Evolutionary conservation across 345 rosid species (phyloP).

Genomic region (Populus pruinosa): DNA sequence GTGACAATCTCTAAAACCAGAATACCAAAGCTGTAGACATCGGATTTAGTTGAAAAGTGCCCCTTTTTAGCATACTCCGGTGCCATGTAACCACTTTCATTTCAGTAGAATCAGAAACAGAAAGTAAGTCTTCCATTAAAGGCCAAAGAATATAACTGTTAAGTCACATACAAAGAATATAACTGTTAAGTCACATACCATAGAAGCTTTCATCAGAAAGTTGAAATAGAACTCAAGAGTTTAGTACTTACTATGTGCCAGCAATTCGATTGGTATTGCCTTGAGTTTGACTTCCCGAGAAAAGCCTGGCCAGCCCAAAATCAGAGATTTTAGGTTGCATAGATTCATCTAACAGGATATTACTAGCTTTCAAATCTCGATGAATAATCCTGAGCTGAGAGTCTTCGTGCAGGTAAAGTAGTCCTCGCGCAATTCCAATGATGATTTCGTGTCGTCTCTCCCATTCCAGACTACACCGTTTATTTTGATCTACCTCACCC

Average conservation of each 20-base stretch:
- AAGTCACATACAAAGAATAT: too few relatives aligned
- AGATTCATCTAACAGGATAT: not conserved
- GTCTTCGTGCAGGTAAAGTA: constrained; percentile 5
- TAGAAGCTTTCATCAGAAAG: not conserved
- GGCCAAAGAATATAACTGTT: too few relatives aligned
- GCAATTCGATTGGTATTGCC: not conserved
- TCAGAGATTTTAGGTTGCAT: constrained; percentile 8
- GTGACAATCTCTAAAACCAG: not conserved
- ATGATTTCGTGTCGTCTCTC: not conserved
- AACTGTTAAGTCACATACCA: too few relatives aligned
- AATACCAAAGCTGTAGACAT: constrained; percentile 1
- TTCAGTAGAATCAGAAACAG: not conserved
- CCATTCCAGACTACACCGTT: not conserved
- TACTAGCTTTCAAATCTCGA: not conserved
- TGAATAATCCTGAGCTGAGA: constrained; percentile 1
- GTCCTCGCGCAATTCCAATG: constrained; percentile 6
- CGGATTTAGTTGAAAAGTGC: not conserved
- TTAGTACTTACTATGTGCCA: not conserved
- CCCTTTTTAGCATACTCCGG: constrained; percentile 3
- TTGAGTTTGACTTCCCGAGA: not conserved
- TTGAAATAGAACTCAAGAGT: not conserved
- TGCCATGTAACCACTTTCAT: constrained; percentile 6
- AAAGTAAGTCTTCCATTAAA: not conserved
- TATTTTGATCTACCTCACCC: not conserved
- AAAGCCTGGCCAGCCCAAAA: constrained; percentile 2